A percentile compares a stretch with the other conserved stretches of the same genome.
Evolutionary conservation across 805 yeast species (phyloP).

Genomic region (Ogataea pilisensis): DNA sequence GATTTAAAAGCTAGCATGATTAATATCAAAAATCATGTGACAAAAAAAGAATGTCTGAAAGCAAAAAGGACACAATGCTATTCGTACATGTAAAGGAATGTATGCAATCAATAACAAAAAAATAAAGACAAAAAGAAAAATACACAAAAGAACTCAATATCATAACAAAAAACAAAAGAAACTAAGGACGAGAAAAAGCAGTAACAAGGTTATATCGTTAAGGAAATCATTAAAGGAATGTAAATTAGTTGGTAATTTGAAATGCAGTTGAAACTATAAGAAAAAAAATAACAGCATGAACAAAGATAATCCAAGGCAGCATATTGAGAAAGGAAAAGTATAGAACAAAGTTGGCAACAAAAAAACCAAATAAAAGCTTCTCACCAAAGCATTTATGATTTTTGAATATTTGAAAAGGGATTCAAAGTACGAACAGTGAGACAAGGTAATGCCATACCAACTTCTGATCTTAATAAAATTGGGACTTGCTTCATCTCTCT

Average conservation of each 20-base stretch:
- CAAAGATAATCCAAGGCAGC: no score
- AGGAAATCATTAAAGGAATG: constrained; percentile 15
- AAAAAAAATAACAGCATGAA: constrained; percentile 1
- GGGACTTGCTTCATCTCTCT: constrained; percentile 77
- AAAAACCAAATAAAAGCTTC: no score
- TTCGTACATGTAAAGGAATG: not conserved
- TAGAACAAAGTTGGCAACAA: no score
- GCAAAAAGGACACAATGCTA: not conserved
- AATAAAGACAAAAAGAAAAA: not conserved
- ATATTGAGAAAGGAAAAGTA: not conserved
- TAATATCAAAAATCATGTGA: not conserved
- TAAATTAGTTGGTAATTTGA: constrained; percentile 8
- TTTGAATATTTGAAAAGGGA: constrained; percentile 50
- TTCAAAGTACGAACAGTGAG: constrained; percentile 86
- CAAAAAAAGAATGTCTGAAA: not conserved
- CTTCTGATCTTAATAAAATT: constrained; percentile 80
- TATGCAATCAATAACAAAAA: not conserved
- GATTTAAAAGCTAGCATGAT: not conserved
- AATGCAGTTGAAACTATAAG: not conserved
- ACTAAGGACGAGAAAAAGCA: not conserved
- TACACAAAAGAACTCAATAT: not conserved
- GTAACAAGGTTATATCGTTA: constrained; percentile 5
- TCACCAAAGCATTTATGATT: constrained; percentile 2
- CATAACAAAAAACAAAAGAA: not conserved
- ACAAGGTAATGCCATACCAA: constrained; percentile 95